Conservation (phyloP, 2,329 filamentous ascomycete genomes). For the Trichoderma guizhouense region DNA sequence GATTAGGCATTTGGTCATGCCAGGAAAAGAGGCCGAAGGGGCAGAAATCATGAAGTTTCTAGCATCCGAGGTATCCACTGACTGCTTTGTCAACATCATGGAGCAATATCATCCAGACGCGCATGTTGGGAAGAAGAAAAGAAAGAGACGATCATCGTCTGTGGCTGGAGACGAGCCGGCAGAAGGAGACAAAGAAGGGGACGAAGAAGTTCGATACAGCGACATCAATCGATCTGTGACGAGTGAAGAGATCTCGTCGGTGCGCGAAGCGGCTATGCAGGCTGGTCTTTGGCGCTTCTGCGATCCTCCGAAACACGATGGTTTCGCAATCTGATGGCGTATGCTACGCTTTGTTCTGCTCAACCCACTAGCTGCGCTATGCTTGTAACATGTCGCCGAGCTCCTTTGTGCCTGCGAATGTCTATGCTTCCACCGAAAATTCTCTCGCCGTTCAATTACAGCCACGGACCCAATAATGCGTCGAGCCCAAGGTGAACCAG, state of each 20-base stretch:
- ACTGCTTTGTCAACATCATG: conserved; percentile 83
- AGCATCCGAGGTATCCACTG: conserved; percentile 66
- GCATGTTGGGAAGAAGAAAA: conserved; percentile 69
- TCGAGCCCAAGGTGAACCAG: background rate
- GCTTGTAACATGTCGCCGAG: background rate
- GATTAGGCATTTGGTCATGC: conserved; percentile 81
- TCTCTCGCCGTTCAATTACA: background rate
- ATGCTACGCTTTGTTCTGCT: background rate
- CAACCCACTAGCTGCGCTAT: background rate
- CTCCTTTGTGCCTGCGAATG: background rate
- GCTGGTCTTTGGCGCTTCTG: conserved; percentile 78
- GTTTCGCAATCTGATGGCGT: conserved; percentile 45
- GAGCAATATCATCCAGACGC: conserved; percentile 81
- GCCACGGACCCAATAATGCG: background rate
- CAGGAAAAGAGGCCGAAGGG: conserved; percentile 71
- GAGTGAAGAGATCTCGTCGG: conserved; percentile 61
- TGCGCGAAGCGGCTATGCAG: conserved; percentile 63
- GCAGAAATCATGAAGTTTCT: conserved; percentile 73
- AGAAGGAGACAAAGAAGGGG: conserved; percentile 22
- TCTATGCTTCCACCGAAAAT: background rate
- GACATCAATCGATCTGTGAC: conserved; percentile 69
- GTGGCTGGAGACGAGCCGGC: conserved; percentile 21
- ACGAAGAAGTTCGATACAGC: conserved; percentile 57
- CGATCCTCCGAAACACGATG: conserved; percentile 55
- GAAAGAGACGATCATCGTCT: conserved; percentile 19